These are phyloP conservation scores for Hamamelis virginiana DNA, from an alignment of 164 flowering plant species.

Conservation along the genomic window DNA sequence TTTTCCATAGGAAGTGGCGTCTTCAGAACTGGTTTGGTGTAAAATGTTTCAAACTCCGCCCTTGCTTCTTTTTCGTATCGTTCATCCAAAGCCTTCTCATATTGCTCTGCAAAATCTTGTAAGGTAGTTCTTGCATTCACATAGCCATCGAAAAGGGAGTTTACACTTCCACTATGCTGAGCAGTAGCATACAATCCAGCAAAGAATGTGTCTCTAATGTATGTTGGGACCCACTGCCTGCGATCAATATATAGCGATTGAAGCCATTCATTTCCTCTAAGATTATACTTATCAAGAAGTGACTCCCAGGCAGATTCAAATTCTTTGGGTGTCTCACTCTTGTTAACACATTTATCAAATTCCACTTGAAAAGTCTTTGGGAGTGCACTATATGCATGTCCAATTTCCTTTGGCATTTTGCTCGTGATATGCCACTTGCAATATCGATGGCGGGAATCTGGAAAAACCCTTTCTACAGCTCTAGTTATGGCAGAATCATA, in stretches of 20 bases:
- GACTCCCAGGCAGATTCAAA: conserved; percentile 33
- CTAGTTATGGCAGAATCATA: conserved; percentile 26
- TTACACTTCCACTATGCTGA: conserved; percentile 24
- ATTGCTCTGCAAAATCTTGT: conserved; percentile 30
- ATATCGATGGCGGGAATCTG: conserved; percentile 28
- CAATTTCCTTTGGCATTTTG: conserved; percentile 36
- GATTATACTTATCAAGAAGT: conserved; percentile 29
- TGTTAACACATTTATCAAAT: conserved; percentile 32
- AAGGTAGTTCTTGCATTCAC: conserved; percentile 30
- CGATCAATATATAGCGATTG: conserved; percentile 33
- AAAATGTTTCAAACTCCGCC: conserved; percentile 40
- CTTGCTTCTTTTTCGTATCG: conserved; percentile 34
- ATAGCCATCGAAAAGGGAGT: conserved; percentile 36
- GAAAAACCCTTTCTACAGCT: conserved; percentile 32
- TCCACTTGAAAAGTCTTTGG: conserved; percentile 33
- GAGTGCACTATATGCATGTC: conserved; percentile 24
- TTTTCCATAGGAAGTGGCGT: conserved; percentile 38
- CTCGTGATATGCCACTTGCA: conserved; percentile 40
- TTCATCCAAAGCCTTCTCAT: conserved; percentile 34
- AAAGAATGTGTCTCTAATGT: conserved; percentile 30
- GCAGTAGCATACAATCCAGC: conserved; percentile 33
- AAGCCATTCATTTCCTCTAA: conserved; percentile 37
- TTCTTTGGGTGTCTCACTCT: conserved; percentile 27
- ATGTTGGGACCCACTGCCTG: conserved; percentile 35
- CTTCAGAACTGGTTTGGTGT: conserved; percentile 30